Evolutionary conservation across 768 basidiomycete genomes (phyloP).

Genomic region (Rubroboletus satanas): DNA sequence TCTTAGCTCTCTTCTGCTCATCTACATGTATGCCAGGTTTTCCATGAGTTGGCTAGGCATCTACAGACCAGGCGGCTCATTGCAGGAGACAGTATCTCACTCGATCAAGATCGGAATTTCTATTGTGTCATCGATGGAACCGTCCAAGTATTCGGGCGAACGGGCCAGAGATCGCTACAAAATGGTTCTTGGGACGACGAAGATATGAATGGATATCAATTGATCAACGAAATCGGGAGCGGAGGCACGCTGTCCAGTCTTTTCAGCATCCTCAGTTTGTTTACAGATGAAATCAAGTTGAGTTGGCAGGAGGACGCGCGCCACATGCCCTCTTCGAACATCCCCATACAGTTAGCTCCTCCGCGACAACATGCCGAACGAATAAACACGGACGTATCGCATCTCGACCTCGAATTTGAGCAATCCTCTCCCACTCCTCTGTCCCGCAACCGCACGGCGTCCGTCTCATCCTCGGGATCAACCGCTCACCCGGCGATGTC

Average conservation of each 20-base stretch:
- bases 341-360: slow-evolving; percentile 18
- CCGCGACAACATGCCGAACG: slow-evolving; percentile 33
- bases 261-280: slow-evolving; percentile 94
- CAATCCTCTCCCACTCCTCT: slow-evolving; percentile 26
- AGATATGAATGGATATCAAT: slow-evolving; percentile 92
- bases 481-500: slow-evolving; percentile 53
- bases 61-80: slow-evolving; percentile 93
- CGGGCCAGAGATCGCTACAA: slow-evolving; percentile 48
- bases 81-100: slow-evolving; percentile 89
- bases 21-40: slow-evolving; percentile 52
- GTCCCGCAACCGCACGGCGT: slow-evolving; percentile 45
- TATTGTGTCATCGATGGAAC: slow-evolving; percentile 98
- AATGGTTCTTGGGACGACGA: slow-evolving; percentile 74
- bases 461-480: slow-evolving; percentile 64
- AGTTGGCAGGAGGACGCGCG: slow-evolving; percentile 77
- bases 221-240: slow-evolving; percentile 93
- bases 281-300: slow-evolving; percentile 91
- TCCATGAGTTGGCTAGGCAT: slow-evolving; percentile 95
- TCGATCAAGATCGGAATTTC: slow-evolving; percentile 91
- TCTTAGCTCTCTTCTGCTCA: not conserved
- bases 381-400: slow-evolving; percentile 64
- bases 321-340: slow-evolving; percentile 22
- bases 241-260: slow-evolving; percentile 94
- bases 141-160: slow-evolving; percentile 87
- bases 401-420: slow-evolving; percentile 43